phyloP scores from a whole-genome alignment of 2,329 filamentous ascomycete species.

The Amauroascus niger region DNA sequence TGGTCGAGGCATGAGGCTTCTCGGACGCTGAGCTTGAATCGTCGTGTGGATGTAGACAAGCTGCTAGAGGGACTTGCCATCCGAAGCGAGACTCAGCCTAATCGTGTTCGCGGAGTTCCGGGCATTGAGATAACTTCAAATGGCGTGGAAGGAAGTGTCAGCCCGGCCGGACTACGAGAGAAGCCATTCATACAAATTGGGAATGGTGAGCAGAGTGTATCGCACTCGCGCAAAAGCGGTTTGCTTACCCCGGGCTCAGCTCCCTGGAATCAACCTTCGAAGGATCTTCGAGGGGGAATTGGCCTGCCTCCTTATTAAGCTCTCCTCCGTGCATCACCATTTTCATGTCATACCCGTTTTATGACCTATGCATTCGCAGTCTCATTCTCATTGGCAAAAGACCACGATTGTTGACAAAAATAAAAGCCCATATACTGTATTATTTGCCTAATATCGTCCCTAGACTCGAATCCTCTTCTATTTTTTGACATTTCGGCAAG shows the following conservation, averaged over 20 bases:
- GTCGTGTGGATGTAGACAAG: constrained; percentile 28
- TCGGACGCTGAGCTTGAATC: constrained; percentile 14
- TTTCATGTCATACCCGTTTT: neutral
- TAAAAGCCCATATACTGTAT: neutral
- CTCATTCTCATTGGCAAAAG: neutral
- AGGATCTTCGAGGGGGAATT: constrained; percentile 16
- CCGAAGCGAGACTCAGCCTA: constrained; percentile 18
- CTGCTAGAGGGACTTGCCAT: constrained; percentile 32
- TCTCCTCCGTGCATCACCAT: neutral
- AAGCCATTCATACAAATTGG: neutral
- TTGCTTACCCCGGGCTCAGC: neutral
- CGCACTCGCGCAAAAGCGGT: neutral
- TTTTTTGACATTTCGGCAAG: neutral
- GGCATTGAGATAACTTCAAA: neutral
- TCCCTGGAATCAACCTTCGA: constrained; percentile 1
- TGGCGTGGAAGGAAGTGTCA: neutral
- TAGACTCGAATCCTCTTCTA: neutral
- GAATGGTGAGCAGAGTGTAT: neutral
- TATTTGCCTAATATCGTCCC: neutral
- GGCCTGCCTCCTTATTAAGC: constrained; percentile 22
- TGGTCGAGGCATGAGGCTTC: constrained; percentile 9
- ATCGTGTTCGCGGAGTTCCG: neutral
- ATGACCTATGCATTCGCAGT: neutral
- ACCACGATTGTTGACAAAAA: neutral
- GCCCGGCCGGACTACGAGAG: neutral